phyloP scores from a whole-genome alignment of 306 rosid genomes.

The Glycine tomentella region DNA sequence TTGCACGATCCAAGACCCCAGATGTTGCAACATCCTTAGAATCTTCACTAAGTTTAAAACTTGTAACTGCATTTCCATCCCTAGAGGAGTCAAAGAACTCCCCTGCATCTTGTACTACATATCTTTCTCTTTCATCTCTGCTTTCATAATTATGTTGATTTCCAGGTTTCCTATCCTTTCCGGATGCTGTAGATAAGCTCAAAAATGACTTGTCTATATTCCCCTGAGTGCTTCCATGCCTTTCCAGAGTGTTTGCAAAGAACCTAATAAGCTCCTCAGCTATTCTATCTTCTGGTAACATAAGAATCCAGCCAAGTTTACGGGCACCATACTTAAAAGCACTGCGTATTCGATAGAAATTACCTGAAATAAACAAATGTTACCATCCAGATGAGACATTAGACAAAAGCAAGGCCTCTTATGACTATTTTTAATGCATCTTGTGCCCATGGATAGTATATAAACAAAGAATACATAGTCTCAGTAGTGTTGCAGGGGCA shows the following conservation, averaged over 20 bases:
- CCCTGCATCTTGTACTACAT: conserved; percentile 43
- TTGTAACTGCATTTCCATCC: conserved; percentile 42
- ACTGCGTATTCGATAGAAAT: conserved; percentile 82
- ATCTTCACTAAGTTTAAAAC: no score
- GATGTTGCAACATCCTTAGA: conserved; percentile 39
- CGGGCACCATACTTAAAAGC: conserved; percentile 90
- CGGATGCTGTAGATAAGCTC: conserved; percentile 41
- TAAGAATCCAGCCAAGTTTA: conserved; percentile 82
- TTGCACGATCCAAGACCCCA: conserved; percentile 44
- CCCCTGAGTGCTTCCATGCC: conserved; percentile 64
- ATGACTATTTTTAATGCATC: not conserved
- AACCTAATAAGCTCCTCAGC: conserved; percentile 68
- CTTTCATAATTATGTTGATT: conserved; percentile 43
- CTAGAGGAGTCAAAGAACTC: conserved; percentile 30
- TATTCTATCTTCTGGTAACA: conserved; percentile 68
- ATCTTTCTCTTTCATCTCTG: conserved; percentile 47
- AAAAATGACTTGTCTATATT: conserved; percentile 50
- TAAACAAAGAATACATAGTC: conserved; percentile 9
- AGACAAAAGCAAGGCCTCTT: conserved; percentile 19
- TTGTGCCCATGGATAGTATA: conserved; percentile 15
- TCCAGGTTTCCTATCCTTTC: conserved; percentile 44
- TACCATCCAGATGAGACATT: conserved; percentile 30
- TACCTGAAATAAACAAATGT: conserved; percentile 59
- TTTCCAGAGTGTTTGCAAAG: conserved; percentile 71
- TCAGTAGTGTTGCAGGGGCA: conserved; percentile 18